A percentile compares a stretch with the other conserved stretches of the same genome.
phyloP scores from a whole-genome alignment of 176 grass and related monocot genomes.

The Areca catechu region DNA sequence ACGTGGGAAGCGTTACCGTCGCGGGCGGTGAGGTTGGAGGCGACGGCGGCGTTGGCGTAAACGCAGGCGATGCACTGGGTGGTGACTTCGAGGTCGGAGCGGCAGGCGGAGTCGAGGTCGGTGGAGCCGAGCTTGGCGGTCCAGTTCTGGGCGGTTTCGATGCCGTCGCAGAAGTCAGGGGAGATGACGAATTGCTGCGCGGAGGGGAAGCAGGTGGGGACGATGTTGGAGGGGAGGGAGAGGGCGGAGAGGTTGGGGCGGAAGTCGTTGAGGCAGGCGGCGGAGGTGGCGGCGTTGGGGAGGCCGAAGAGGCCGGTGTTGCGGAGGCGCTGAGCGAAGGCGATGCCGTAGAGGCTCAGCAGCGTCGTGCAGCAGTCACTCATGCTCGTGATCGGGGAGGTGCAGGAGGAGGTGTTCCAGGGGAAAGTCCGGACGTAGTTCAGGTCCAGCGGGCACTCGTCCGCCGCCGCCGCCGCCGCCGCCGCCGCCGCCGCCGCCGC shows the following conservation, averaged over 20 bases:
- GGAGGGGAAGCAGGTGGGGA: slow-evolving; percentile 41
- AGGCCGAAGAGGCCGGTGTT: slow-evolving; percentile 59
- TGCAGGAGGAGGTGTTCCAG: slow-evolving; percentile 54
- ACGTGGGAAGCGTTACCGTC: slow-evolving; percentile 39
- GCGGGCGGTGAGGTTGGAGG: slow-evolving; percentile 30
- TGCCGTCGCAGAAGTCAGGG: slow-evolving; percentile 49
- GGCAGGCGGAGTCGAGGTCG: slow-evolving; percentile 44
- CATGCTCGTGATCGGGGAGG: slow-evolving; percentile 23
- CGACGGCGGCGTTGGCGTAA: slow-evolving; percentile 27
- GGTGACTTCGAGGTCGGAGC: slow-evolving; percentile 25
- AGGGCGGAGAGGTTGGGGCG: slow-evolving; percentile 29
- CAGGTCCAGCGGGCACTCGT: slow-evolving; percentile 59
- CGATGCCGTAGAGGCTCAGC: slow-evolving; percentile 46
- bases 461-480: background rate
- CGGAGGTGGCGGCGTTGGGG: slow-evolving; percentile 29
- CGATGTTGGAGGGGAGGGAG: slow-evolving; percentile 38
- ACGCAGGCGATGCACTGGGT: slow-evolving; percentile 32
- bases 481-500: background rate
- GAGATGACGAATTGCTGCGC: slow-evolving; percentile 34
- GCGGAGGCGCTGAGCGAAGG: slow-evolving; percentile 43
- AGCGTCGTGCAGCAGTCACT: slow-evolving; percentile 52
- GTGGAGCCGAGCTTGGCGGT: background rate
- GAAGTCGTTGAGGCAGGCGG: slow-evolving; percentile 45
- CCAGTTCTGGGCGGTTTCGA: slow-evolving; percentile 27
- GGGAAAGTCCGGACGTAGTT: slow-evolving; percentile 64